phyloP scores from a whole-genome alignment of 306 rosid species.

The Rubus idaeus region DNA sequence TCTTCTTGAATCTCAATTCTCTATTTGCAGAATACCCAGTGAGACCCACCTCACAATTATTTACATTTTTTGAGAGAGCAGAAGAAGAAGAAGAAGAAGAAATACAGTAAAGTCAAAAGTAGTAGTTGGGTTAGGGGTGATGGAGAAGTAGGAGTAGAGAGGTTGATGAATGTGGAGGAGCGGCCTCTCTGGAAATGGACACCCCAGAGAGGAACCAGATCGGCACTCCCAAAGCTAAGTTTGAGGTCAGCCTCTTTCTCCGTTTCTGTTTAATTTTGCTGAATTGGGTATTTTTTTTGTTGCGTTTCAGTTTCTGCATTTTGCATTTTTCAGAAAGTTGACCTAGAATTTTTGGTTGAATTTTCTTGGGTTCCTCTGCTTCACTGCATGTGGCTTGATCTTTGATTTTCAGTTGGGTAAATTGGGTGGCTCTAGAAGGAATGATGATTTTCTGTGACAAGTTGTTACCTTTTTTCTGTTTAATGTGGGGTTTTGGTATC shows the following conservation, averaged over 20 bases:
- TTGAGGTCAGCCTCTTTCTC: constrained; percentile 50
- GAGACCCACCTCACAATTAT: constrained; percentile 10
- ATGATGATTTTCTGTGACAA: background rate
- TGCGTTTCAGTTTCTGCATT: background rate
- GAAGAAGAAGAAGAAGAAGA: constrained; percentile 18
- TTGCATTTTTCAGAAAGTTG: constrained; percentile 1
- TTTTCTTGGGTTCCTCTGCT: background rate
- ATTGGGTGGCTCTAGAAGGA: background rate
- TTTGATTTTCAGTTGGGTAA: constrained; percentile 11
- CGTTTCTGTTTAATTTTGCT: constrained; percentile 1
- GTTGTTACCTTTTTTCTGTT: background rate
- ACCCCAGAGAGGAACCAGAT: constrained; percentile 82
- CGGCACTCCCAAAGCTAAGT: constrained; percentile 52
- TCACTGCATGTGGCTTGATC: constrained; percentile 18
- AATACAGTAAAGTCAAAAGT: background rate
- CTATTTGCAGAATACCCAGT: constrained; percentile 22
- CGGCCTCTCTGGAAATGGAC: constrained; percentile 58
- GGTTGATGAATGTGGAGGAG: constrained; percentile 24
- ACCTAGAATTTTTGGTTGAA: background rate
- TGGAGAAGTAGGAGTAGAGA: constrained; percentile 5
- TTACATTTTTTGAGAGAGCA: constrained; percentile 18
- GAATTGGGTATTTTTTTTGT: constrained; percentile 11
- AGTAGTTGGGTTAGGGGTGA: background rate
- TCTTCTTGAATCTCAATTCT: constrained; percentile 44
- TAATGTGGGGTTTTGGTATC: constrained; percentile 1